Evolutionary conservation across 192 early-diverging fungal species (phyloP).

Genomic region (Neocallimastix lanati): DNA sequence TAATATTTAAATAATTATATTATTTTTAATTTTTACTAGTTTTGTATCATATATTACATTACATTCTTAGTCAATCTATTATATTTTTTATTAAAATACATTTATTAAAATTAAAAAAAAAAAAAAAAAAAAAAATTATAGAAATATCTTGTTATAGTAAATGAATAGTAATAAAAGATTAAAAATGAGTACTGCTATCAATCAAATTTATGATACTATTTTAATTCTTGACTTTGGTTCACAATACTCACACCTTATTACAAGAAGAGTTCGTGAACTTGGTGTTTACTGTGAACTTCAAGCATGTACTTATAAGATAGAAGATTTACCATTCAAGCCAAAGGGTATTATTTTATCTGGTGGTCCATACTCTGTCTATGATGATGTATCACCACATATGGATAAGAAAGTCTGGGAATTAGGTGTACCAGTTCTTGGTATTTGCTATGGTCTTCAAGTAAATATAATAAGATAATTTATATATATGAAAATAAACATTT

Average conservation of each 20-base stretch:
- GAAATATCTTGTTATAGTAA: neutral
- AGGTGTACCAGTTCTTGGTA: constrained; percentile 83
- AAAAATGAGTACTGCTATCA: constrained; percentile 36
- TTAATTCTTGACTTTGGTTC: constrained; percentile 98
- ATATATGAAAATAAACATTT: no score
- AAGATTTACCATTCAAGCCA: constrained; percentile 84
- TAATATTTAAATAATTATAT: no score
- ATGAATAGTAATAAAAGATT: neutral
- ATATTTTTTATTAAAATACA: no score
- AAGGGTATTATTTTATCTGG: constrained; percentile 93
- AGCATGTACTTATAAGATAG: constrained; percentile 89
- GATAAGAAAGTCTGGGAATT: constrained; percentile 77
- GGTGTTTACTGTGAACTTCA: constrained; percentile 98
- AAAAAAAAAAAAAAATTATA: no score
- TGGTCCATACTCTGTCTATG: constrained; percentile 91
- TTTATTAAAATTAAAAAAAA: no score
- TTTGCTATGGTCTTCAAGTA: constrained; percentile 94
- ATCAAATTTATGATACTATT: constrained; percentile 81
- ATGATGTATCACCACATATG: constrained; percentile 79
- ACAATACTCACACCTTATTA: constrained; percentile 96
- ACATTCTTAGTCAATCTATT: no score
- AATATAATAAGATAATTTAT: no score
- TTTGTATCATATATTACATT: no score
- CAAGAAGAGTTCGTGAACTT: constrained; percentile 81
- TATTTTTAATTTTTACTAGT: no score